A percentile compares a stretch with the other conserved stretches of the same genome.
Conservation (phyloP, 768 basidiomycete species). For the Termitomyces sp. region DNA sequence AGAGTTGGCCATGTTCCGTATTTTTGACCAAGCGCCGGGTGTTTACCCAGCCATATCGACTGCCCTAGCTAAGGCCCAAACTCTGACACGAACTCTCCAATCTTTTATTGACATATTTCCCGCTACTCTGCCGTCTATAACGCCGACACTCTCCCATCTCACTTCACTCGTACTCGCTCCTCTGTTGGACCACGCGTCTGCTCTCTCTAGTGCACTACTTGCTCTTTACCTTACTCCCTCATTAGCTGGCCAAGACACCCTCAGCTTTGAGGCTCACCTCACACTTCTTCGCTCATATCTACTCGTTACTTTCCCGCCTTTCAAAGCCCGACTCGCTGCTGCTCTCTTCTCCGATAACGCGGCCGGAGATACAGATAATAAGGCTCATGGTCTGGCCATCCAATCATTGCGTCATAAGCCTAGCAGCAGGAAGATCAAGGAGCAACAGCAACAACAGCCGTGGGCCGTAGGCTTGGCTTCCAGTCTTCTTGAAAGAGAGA, state of each 20-base stretch:
- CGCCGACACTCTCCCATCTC: conserved; percentile 59
- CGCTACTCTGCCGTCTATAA: conserved; percentile 46
- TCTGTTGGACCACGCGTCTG: conserved; percentile 54
- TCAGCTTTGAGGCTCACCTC: conserved; percentile 66
- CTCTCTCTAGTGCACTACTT: conserved; percentile 63
- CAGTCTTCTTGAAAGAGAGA: conserved; percentile 62
- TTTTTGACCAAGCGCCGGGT: conserved; percentile 70
- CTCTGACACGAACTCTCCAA: conserved; percentile 22
- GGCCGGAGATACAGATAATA: conserved; percentile 34
- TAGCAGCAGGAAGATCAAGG: conserved; percentile 16
- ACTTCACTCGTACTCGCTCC: conserved; percentile 57
- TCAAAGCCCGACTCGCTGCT: conserved; percentile 59
- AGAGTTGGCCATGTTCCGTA: conserved; percentile 38
- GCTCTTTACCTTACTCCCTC: conserved; percentile 56
- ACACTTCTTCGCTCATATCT: conserved; percentile 69
- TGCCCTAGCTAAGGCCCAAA: background rate
- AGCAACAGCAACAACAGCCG: conserved; percentile 37
- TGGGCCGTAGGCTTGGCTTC: conserved; percentile 74
- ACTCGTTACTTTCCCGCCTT: conserved; percentile 64
- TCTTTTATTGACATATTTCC: conserved; percentile 58
- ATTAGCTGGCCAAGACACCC: conserved; percentile 29
- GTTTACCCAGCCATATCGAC: conserved; percentile 20
- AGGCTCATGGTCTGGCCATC: conserved; percentile 27
- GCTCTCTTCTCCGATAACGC: conserved; percentile 78
- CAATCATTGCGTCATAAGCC: conserved; percentile 26